phyloP scores from a whole-genome alignment of 106 monocot genomes.

The Chionographis japonica region DNA sequence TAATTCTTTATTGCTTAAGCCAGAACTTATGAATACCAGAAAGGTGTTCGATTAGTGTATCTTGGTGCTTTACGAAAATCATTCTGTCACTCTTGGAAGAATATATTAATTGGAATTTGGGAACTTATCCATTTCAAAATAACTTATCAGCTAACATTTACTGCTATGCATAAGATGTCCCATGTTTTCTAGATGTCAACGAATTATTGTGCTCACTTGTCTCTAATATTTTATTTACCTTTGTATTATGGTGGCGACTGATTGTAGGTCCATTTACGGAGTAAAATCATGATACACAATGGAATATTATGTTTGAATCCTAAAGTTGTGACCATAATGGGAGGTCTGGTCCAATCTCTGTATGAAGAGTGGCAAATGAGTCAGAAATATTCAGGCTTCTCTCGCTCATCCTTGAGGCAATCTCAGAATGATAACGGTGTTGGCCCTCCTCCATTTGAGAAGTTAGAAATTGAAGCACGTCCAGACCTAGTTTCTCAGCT shows the following conservation, averaged over 20 bases:
- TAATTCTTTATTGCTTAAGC: too few relatives aligned
- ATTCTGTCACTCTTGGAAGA: too few relatives aligned
- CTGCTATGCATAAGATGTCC: too few relatives aligned
- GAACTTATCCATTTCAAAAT: too few relatives aligned
- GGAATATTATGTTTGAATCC: conserved; percentile 82
- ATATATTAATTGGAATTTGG: too few relatives aligned
- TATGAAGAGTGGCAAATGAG: conserved; percentile 90
- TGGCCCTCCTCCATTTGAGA: conserved; percentile 89
- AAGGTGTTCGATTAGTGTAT: too few relatives aligned
- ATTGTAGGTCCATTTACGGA: conserved; percentile 59
- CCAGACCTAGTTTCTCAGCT: conserved; percentile 5
- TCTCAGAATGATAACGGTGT: conserved; percentile 40
- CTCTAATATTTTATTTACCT: too few relatives aligned
- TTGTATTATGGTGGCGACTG: background rate
- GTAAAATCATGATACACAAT: conserved; percentile 58
- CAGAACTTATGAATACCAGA: too few relatives aligned
- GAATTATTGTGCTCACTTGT: too few relatives aligned
- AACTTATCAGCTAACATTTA: too few relatives aligned
- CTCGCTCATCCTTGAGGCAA: conserved; percentile 37
- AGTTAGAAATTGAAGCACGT: conserved; percentile 38
- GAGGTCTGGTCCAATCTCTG: conserved; percentile 78
- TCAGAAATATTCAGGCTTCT: conserved; percentile 79
- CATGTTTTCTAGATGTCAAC: too few relatives aligned
- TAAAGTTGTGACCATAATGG: conserved; percentile 56
- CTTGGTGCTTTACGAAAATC: too few relatives aligned